Percentiles rank a stretch among this genome's conserved stretches.
Evolutionary conservation across 495 filamentous ascomycete genomes (phyloP).

Genomic region (Daldinia bambusicola): DNA sequence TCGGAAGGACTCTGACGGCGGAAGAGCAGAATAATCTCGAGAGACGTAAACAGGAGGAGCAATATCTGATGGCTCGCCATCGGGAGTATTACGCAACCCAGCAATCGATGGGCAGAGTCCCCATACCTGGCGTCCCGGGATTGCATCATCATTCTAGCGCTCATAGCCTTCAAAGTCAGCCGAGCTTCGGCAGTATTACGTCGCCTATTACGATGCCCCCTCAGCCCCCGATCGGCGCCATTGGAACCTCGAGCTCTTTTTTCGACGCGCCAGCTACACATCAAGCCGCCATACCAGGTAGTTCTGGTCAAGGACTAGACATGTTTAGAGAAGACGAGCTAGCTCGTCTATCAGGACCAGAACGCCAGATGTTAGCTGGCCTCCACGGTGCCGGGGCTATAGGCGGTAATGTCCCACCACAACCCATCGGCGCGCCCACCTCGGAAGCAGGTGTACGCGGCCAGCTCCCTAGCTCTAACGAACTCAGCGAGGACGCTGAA

Average conservation of each 20-base stretch:
- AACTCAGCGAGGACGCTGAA: conserved; percentile 61
- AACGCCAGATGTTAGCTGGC: conserved; percentile 50
- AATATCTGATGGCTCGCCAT: conserved; percentile 94
- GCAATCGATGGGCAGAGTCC: conserved; percentile 66
- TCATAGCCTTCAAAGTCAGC: conserved; percentile 95
- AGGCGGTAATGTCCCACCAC: conserved; percentile 44
- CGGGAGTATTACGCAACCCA: conserved; percentile 92
- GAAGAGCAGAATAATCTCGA: conserved; percentile 98
- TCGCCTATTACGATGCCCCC: conserved; percentile 83
- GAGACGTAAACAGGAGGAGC: conserved; percentile 95
- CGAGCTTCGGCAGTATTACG: conserved; percentile 90
- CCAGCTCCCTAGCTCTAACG: conserved; percentile 54
- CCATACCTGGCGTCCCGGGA: conserved; percentile 72
- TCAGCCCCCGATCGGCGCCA: conserved; percentile 72
- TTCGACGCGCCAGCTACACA: conserved; percentile 68
- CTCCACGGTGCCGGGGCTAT: conserved; percentile 42
- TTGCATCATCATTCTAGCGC: conserved; percentile 94
- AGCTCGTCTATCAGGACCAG: conserved; percentile 50
- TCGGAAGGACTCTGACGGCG: conserved; percentile 95
- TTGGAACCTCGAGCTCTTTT: conserved; percentile 66
- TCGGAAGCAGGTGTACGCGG: conserved; percentile 50
- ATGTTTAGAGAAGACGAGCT: conserved; percentile 61
- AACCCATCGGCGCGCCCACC: conserved; percentile 46
- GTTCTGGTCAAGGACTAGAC: conserved; percentile 50
- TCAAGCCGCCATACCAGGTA: conserved; percentile 47